Evolutionary conservation across 208 protist genomes (phyloP).

Genomic region (Crithidia brevicula): DNA sequence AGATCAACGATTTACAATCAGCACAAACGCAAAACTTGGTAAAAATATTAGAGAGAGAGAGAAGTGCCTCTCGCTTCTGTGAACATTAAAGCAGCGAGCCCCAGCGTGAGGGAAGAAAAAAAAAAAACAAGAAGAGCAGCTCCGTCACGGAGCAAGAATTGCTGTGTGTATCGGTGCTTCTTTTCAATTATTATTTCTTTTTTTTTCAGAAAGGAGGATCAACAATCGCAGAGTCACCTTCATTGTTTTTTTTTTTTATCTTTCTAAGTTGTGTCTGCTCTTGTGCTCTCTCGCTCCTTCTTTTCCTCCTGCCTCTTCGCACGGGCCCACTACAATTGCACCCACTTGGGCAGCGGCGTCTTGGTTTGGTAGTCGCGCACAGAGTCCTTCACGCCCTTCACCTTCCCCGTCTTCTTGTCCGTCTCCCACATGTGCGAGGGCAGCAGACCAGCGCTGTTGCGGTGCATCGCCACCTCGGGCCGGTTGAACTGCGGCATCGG

Average conservation of each 20-base stretch:
- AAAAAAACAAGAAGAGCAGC: not conserved
- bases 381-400: constrained; percentile 90
- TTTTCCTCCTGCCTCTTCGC: not conserved
- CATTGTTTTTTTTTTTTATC: not conserved
- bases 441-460: constrained; percentile 81
- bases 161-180: no score
- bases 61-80: no score
- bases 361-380: constrained; percentile 92
- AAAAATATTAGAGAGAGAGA: no score
- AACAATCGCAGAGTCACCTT: not conserved
- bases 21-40: no score
- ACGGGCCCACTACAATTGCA: constrained; percentile 55
- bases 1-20: no score
- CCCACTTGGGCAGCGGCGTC: constrained; percentile 82
- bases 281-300: not conserved
- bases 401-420: constrained; percentile 93
- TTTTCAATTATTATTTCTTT: no score
- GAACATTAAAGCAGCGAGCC: no score
- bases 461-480: constrained; percentile 90
- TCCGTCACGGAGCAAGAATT: no score
- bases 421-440: constrained; percentile 88
- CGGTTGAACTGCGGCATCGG: constrained; percentile 92
- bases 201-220: no score
- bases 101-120: not conserved
- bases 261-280: no score